Percentiles rank a stretch among this genome's conserved stretches.
Conservation (phyloP, 2,329 filamentous ascomycete species). For the Beauveria scarabaeidicola region DNA sequence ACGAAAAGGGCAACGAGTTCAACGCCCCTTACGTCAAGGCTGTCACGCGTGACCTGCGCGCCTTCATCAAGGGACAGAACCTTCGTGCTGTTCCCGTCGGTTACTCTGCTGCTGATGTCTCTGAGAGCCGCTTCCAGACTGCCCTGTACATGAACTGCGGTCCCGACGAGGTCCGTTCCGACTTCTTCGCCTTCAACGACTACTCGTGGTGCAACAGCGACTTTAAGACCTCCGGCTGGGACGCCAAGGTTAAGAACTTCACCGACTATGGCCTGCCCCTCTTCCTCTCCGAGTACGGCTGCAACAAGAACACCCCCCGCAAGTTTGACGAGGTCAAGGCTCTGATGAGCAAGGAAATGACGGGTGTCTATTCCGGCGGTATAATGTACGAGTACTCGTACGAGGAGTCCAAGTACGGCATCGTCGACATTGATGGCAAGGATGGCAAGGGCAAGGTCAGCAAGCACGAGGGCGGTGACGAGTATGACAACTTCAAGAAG, state of each 20-base stretch:
- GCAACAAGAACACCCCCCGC: conserved; percentile 65
- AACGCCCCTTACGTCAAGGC: conserved; percentile 69
- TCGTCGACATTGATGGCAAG: conserved; percentile 56
- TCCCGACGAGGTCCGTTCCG: conserved; percentile 69
- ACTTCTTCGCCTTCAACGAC: conserved; percentile 87
- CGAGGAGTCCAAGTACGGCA: conserved; percentile 71
- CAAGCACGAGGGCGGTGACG: conserved; percentile 37
- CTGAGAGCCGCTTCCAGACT: conserved; percentile 77
- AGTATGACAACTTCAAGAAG: conserved; percentile 50
- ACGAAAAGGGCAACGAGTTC: conserved; percentile 55
- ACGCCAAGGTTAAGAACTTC: conserved; percentile 82
- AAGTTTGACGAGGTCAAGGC: conserved; percentile 71
- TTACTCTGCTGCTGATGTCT: conserved; percentile 72
- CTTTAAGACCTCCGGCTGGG: conserved; percentile 68
- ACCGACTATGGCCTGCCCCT: conserved; percentile 79
- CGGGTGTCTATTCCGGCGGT: conserved; percentile 83
- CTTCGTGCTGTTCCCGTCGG: conserved; percentile 65
- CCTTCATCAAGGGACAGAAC: conserved; percentile 54
- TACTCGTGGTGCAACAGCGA: conserved; percentile 77
- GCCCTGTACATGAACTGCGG: conserved; percentile 94
- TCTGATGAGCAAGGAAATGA: conserved; percentile 80
- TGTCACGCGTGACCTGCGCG: conserved; percentile 66
- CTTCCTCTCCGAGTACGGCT: conserved; percentile 94
- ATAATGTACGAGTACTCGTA: conserved; percentile 91
- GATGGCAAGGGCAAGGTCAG: conserved; percentile 35